Evolutionary conservation across 106 monocot species (phyloP).

Genomic region (Iris macrosiphon): DNA sequence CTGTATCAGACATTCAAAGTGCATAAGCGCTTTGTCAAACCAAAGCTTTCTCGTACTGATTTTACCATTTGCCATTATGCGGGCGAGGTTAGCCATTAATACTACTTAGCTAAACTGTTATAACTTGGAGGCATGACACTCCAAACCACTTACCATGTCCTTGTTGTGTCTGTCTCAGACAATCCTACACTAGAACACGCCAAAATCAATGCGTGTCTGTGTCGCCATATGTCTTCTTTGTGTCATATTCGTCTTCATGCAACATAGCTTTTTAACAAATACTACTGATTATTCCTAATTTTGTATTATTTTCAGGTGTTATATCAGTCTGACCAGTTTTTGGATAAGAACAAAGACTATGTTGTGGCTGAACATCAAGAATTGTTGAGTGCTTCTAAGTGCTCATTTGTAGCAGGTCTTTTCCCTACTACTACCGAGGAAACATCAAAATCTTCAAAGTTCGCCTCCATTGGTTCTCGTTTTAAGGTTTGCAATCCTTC

Average conservation of each 20-base stretch:
- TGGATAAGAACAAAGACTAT: constrained; percentile 99
- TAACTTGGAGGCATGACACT: too few species aligned
- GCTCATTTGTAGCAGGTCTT: constrained; percentile 78
- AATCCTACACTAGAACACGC: too few species aligned
- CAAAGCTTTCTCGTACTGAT: constrained; percentile 89
- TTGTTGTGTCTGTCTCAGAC: too few species aligned
- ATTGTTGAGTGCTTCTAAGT: constrained; percentile 75
- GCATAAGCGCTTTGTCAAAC: constrained; percentile 89
- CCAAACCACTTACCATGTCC: too few species aligned
- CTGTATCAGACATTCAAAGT: constrained; percentile 90
- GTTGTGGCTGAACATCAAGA: constrained; percentile 97
- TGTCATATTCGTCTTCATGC: too few species aligned
- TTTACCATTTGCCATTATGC: constrained; percentile 96
- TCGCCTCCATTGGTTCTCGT: constrained; percentile 94
- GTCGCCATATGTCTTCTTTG: too few species aligned
- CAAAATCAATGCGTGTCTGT: too few species aligned
- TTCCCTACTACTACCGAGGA: constrained; percentile 78
- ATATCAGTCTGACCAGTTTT: constrained; percentile 93
- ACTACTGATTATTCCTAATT: neutral
- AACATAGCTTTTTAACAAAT: too few species aligned
- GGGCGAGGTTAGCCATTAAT: constrained; percentile 57
- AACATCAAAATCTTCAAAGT: constrained; percentile 81
- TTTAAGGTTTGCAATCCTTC: constrained; percentile 59
- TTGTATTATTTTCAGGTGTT: constrained; percentile 44
- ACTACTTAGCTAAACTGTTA: neutral